These are phyloP conservation scores for Lunasporangiospora selenospora DNA, from an alignment of 192 early-diverging fungal species.

Conservation along the genomic window DNA sequence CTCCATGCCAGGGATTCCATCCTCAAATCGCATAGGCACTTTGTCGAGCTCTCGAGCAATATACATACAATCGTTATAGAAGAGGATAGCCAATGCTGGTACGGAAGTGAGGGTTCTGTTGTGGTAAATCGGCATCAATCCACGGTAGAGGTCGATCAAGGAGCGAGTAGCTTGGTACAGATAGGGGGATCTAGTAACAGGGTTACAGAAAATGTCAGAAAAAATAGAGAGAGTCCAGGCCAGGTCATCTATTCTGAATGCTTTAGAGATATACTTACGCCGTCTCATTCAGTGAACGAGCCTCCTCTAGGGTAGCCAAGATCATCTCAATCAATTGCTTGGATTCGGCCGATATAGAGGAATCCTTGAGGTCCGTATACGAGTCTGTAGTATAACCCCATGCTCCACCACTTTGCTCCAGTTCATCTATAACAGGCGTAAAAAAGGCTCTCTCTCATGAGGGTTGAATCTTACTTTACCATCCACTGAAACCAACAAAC, in stretches of 20 bases:
- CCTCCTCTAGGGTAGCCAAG: slow-evolving; percentile 17
- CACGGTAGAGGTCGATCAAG: slow-evolving; percentile 64
- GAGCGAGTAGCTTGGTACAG: slow-evolving; percentile 54
- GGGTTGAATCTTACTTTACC: no score
- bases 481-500: no score
- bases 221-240: not conserved
- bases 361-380: slow-evolving; percentile 24
- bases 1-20: slow-evolving; percentile 30
- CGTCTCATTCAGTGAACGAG: slow-evolving; percentile 4
- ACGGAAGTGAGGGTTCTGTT: slow-evolving; percentile 54
- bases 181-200: slow-evolving; percentile 13
- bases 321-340: slow-evolving; percentile 38
- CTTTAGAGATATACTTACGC: slow-evolving; percentile 25
- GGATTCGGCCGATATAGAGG: slow-evolving; percentile 19
- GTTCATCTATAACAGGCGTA: slow-evolving; percentile 24
- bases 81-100: slow-evolving; percentile 66
- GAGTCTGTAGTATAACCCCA: slow-evolving; percentile 21
- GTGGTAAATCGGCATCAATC: slow-evolving; percentile 68
- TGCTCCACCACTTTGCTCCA: slow-evolving; percentile 9
- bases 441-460: no score
- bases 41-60: slow-evolving; percentile 55
- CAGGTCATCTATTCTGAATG: not conserved
- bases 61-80: slow-evolving; percentile 77
- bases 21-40: slow-evolving; percentile 41
- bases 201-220: not conserved